These are phyloP conservation scores for Cymbidium sinense DNA, from an alignment of 106 monocot genomes.

Conservation along the genomic window DNA sequence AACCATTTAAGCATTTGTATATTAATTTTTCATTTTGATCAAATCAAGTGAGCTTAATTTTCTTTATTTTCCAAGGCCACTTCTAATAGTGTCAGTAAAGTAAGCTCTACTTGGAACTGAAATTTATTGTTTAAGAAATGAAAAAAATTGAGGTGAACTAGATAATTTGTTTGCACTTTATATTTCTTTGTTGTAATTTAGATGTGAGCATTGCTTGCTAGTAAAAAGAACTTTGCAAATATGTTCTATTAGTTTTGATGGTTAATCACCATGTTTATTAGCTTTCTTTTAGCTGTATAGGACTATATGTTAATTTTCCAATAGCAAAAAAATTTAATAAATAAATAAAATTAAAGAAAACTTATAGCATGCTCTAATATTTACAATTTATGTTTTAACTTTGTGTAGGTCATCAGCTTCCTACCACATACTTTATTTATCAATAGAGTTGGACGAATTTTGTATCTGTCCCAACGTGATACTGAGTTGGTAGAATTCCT, in stretches of 20 bases:
- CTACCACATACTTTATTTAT: constrained; percentile 66
- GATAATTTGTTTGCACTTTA: background rate
- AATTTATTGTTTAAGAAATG: background rate
- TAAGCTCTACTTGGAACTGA: background rate
- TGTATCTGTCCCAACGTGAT: constrained; percentile 54
- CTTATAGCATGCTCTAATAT: background rate
- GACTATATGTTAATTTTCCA: background rate
- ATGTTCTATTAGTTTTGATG: background rate
- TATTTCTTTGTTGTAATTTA: background rate
- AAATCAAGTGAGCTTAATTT: background rate
- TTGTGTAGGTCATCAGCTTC: constrained; percentile 73
- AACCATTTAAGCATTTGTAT: background rate
- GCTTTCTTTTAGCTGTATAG: background rate
- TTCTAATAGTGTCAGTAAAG: background rate
- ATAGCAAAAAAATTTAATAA: background rate
- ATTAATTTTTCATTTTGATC: background rate
- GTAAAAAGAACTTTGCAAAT: background rate
- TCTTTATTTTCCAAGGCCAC: background rate
- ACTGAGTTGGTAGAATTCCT: constrained; percentile 38
- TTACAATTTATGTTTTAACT: background rate
- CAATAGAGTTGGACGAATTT: constrained; percentile 61
- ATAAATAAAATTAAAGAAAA: background rate
- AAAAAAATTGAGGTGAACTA: background rate
- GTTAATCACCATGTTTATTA: background rate
- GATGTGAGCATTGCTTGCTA: background rate